These are phyloP conservation scores for Scheffersomyces quercinus DNA, from an alignment of 1,139 yeast species.

Conservation along the genomic window DNA sequence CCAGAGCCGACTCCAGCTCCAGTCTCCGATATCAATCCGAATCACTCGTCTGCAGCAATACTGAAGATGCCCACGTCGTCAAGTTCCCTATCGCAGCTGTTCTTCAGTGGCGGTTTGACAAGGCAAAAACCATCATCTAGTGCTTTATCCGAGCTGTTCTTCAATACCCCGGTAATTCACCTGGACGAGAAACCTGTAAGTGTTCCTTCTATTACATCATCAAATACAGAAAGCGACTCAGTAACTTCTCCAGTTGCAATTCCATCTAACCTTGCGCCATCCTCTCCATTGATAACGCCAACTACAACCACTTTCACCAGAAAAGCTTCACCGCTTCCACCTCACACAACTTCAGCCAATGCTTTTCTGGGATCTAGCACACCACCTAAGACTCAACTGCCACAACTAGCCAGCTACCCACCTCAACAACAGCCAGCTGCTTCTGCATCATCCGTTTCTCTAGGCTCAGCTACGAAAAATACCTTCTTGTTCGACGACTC, in stretches of 20 bases:
- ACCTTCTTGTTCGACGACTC: slow-evolving; percentile 36
- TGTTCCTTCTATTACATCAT: no score
- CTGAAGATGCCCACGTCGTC: slow-evolving; percentile 46
- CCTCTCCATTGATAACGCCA: slow-evolving; percentile 20
- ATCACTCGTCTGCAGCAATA: slow-evolving; percentile 36
- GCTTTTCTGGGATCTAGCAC: slow-evolving; percentile 38
- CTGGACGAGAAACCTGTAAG: not conserved
- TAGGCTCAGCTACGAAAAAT: slow-evolving; percentile 8
- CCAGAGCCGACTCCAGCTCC: slow-evolving; percentile 31
- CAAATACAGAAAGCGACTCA: not conserved
- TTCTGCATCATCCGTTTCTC: no score
- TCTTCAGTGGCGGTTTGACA: slow-evolving; percentile 26
- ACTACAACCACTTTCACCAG: slow-evolving; percentile 19
- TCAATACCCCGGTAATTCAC: slow-evolving; percentile 1
- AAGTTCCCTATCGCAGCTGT: slow-evolving; percentile 36
- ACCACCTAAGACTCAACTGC: slow-evolving; percentile 15
- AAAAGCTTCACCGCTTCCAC: slow-evolving; percentile 46
- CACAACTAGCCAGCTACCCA: not conserved
- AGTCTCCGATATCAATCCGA: slow-evolving; percentile 33
- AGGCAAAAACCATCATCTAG: slow-evolving; percentile 45
- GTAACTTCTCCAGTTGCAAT: not conserved
- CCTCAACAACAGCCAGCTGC: not conserved
- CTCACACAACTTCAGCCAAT: slow-evolving; percentile 47
- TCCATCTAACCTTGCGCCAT: not conserved
- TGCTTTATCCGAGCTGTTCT: slow-evolving; percentile 35